Evolutionary conservation across 169 alveolate genomes (phyloP).

Genomic region (Cryptosporidium sp.): DNA sequence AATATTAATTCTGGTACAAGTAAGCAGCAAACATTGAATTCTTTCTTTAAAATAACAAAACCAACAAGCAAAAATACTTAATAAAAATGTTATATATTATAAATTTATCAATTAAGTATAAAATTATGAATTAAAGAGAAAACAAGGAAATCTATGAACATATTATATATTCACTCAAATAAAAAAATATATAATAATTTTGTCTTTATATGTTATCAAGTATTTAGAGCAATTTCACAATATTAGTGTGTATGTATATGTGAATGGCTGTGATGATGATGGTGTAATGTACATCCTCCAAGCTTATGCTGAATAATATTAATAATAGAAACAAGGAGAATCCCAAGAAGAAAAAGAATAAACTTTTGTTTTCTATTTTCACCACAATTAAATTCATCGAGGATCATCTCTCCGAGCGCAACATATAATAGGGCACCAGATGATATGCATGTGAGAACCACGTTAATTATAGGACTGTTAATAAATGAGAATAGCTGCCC

Average conservation of each 20-base stretch:
- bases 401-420: conserved; percentile 71
- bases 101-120: too few relatives aligned
- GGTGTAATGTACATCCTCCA: conserved; percentile 61
- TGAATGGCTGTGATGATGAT: not conserved
- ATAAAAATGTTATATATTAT: not conserved
- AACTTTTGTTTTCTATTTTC: conserved; percentile 73
- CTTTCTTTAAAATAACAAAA: conserved; percentile 35
- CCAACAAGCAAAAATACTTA: not conserved
- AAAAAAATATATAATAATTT: too few relatives aligned
- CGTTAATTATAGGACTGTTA: conserved; percentile 46
- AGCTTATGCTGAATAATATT: conserved; percentile 49
- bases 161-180: too few relatives aligned
- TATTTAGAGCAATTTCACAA: not conserved
- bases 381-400: conserved; percentile 72
- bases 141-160: too few relatives aligned
- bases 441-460: conserved; percentile 50
- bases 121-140: not conserved
- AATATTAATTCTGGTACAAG: conserved; percentile 15
- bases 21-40: conserved; percentile 52
- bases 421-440: conserved; percentile 64
- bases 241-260: not conserved
- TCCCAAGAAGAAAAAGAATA: conserved; percentile 29
- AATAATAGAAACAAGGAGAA: conserved; percentile 25
- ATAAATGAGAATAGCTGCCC: conserved; percentile 59
- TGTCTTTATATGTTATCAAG: too few relatives aligned